Percentiles rank a stretch among this genome's conserved stretches.
phyloP scores from a whole-genome alignment of 192 early-diverging fungal species.

The Lobosporangium transversale region DNA sequence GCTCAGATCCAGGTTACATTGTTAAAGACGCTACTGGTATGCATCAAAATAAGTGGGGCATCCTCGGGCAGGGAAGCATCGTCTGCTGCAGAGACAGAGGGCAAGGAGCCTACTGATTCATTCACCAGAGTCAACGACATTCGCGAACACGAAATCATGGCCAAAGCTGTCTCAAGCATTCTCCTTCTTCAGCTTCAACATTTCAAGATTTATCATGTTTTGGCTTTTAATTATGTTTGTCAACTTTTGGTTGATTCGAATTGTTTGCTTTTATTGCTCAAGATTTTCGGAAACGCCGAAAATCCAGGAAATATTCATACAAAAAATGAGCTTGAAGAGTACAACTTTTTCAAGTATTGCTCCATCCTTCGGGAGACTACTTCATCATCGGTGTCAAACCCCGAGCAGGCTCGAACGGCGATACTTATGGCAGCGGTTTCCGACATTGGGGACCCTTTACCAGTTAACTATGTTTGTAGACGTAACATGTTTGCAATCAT shows the following conservation, averaged over 20 bases:
- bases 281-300: slow-evolving; percentile 82
- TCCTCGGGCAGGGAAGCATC: slow-evolving; percentile 49
- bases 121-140: slow-evolving; percentile 59
- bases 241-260: slow-evolving; percentile 86
- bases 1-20: slow-evolving; percentile 65
- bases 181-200: slow-evolving; percentile 72
- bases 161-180: slow-evolving; percentile 75
- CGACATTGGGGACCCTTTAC: slow-evolving; percentile 42
- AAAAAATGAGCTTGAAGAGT: slow-evolving; percentile 60
- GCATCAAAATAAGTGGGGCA: slow-evolving; percentile 53
- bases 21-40: slow-evolving; percentile 60
- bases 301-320: slow-evolving; percentile 57
- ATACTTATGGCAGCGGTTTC: slow-evolving; percentile 18
- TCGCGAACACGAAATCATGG: slow-evolving; percentile 76
- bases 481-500: slow-evolving; percentile 77
- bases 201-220: slow-evolving; percentile 72
- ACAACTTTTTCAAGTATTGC: slow-evolving; percentile 57
- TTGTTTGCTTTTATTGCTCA: slow-evolving; percentile 82
- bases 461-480: slow-evolving; percentile 52
- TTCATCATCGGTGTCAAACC: slow-evolving; percentile 3
- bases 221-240: slow-evolving; percentile 83
- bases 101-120: slow-evolving; percentile 32
- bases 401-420: slow-evolving; percentile 15
- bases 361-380: slow-evolving; percentile 22
- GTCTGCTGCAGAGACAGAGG: slow-evolving; percentile 31